Base-by-base conservation (phyloP, 805 yeast species). In the Saturnispora bothae region DNA sequence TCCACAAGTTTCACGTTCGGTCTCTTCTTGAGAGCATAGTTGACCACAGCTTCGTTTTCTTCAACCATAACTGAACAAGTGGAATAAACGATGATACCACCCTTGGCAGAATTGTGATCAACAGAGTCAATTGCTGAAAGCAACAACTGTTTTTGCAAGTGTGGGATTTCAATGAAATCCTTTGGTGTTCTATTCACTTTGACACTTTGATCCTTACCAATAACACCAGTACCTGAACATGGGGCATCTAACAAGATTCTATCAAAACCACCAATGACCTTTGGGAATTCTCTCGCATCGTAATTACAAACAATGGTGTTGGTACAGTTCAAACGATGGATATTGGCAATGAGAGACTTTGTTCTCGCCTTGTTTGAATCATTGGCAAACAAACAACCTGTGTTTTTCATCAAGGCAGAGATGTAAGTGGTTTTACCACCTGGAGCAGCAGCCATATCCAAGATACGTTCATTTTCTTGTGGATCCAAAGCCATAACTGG, bases 401-500 rank as follows among this genome's bases (percentile, higher is more conserved):
- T 92, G 61, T 92, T 92, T 57, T 92, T 92, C 97, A 92, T 92
- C 64, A 89, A 62, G 1, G 99, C 96, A 27, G 95, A 76, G 38
- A 89, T 75, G 58, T 85, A 88, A 2, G 98, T 89, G 16, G 96
- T 85, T 58, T 89, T 89, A 63, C 98, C 98, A 66, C 98, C 98
- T 48, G 98, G 98, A 21, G 98, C 96, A 43, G 98, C 94, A 34
- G 98, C 97, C 99, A 92, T 92, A 65, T 92, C 99, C 46, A 92
- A 68, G 29, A 92, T 71, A 54, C 98, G 80, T 66, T 92, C 99
- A 56, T 83, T 78, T 61, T 86, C 96, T 59, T 86, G 94, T n/a
- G 99, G 98, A 45, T 78, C 89, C 50, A 92, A 66, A 1, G 99
- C 99, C 89, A 92, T 84, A 16, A 88, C 96, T 7, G 99, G 99